Percentiles rank a stretch among this genome's conserved stretches.
These are phyloP conservation scores for Entelexis paramagnoliae DNA, from an alignment of 1,139 yeast genomes.

Conservation along the genomic window DNA sequence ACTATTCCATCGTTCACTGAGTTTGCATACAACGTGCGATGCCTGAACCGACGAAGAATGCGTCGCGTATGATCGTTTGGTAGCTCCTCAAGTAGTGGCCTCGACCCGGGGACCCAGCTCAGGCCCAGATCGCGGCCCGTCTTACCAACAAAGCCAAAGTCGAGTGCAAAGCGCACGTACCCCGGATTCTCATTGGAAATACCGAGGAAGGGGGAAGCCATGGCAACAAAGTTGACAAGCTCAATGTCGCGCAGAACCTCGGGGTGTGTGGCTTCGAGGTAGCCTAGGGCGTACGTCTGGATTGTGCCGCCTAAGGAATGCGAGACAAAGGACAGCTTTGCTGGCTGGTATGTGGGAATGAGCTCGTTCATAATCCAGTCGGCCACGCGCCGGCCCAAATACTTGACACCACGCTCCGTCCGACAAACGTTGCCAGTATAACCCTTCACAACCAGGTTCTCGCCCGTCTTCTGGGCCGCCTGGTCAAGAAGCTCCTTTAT, in stretches of 20 bases:
- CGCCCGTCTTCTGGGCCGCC: conserved; percentile 39
- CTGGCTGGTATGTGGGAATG: conserved; percentile 29
- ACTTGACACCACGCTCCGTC: conserved; percentile 85
- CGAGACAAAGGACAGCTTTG: conserved; percentile 71
- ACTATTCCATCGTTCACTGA: conserved; percentile 87
- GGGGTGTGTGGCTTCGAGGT: conserved; percentile 59
- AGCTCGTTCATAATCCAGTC: conserved; percentile 59
- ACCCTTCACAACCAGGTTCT: conserved; percentile 68
- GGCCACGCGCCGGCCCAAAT: conserved; percentile 72
- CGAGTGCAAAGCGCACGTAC: conserved; percentile 71
- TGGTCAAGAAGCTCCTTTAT: conserved; percentile 70
- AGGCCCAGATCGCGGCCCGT: conserved; percentile 90
- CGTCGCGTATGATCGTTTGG: conserved; percentile 57
- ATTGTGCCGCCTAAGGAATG: conserved; percentile 90
- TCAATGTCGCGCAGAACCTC: conserved; percentile 51
- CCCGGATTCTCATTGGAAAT: conserved; percentile 79
- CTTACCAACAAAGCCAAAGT: conserved; percentile 83
- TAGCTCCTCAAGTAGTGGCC: conserved; percentile 59
- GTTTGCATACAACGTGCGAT: conserved; percentile 71
- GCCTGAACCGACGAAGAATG: conserved; percentile 49
- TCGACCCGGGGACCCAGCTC: conserved; percentile 35
- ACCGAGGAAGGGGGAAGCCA: conserved; percentile 86
- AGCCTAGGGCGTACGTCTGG: conserved; percentile 85
- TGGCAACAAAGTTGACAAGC: conserved; percentile 73
- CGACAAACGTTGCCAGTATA: conserved; percentile 75